Evolutionary conservation across 306 rosid species (phyloP), one percentile per base, ranked within the genome.

Genomic region (Ormosia semicastrata): DNA sequence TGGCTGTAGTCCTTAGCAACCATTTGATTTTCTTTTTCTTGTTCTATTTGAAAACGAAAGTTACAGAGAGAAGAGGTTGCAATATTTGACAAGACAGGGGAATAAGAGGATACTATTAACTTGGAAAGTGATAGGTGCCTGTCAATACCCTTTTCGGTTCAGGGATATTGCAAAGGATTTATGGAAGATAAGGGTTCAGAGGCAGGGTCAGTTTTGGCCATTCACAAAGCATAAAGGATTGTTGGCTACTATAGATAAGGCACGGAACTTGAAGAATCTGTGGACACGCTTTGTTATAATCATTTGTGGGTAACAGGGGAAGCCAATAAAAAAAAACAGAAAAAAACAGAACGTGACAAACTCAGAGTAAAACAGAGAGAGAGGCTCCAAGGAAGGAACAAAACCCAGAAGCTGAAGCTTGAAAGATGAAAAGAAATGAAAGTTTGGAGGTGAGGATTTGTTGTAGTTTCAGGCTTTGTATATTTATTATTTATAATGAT

Each of bases 211-310:
- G 73, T 56, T 76, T 82, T 40, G 86, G 90, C 14, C 11, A 64
- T 86, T 67, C 71, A 50, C 54, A 71, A 13, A 24, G 66, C 24
- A 11, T 3, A 64, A 78, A 29, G 71, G 49, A 30, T 53, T 56
- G 81, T 4, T 18, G 10, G 10, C 8, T 63, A 8, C 7, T 65
- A 72, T 17, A 6, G 46, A 83, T 70, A 53, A 33, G 65, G 71
- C 79, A 88, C 92, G 94, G 88, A 90, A 92, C 86, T 90, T 87
- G 91, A 90, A 90, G 88, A 75, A 87, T 90, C 90, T 68, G 47
- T 76, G 88, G 80, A 91, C 73, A 62, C 59, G 67, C 47, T 43
- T 88, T 40, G 82, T n/a, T 15, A 75, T 58, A 77, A 17, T 39
- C 86, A 88, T 91, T 86, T 80, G 86, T 30, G 81, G 49, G 34